A percentile compares a stretch with the other conserved stretches of the same genome.
These are phyloP conservation scores for Suillus subaureus DNA, from an alignment of 768 basidiomycete genomes.

Conservation along the genomic window DNA sequence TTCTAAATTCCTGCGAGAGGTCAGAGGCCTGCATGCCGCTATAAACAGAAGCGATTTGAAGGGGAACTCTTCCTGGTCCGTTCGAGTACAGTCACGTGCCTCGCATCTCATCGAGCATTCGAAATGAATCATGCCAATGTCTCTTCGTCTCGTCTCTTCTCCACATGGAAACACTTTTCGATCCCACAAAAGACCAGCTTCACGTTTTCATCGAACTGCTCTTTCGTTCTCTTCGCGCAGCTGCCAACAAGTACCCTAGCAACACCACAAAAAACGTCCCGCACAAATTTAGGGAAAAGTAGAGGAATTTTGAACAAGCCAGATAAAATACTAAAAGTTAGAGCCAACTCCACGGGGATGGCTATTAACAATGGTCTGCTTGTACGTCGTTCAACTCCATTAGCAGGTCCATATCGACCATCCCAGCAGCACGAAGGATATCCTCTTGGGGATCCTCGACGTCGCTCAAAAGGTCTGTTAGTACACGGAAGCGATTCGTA, in stretches of 20 bases:
- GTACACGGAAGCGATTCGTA: conserved; percentile 8
- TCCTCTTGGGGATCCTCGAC: conserved; percentile 3
- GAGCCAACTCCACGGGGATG: neutral
- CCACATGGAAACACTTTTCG: neutral
- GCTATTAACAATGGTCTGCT: neutral
- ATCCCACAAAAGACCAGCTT: neutral
- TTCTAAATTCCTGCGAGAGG: neutral
- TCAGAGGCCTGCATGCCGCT: neutral
- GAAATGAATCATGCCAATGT: neutral
- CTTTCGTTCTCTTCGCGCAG: neutral
- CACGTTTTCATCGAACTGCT: too few relatives aligned
- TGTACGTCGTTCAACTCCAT: neutral
- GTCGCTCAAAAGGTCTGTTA: conserved; percentile 6
- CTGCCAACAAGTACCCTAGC: neutral
- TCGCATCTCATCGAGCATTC: neutral
- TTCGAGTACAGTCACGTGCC: neutral
- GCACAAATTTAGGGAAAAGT: too few relatives aligned
- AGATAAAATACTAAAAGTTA: too few relatives aligned
- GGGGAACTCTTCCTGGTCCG: neutral
- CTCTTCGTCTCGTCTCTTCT: neutral
- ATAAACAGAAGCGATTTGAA: neutral
- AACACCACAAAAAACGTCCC: too few relatives aligned
- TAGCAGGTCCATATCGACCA: conserved; percentile 12
- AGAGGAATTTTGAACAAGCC: too few relatives aligned
- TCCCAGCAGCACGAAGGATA: conserved; percentile 12